These are phyloP conservation scores for Aegilops longissima DNA, from an alignment of 176 grass and related monocot genomes.

Conservation along the genomic window DNA sequence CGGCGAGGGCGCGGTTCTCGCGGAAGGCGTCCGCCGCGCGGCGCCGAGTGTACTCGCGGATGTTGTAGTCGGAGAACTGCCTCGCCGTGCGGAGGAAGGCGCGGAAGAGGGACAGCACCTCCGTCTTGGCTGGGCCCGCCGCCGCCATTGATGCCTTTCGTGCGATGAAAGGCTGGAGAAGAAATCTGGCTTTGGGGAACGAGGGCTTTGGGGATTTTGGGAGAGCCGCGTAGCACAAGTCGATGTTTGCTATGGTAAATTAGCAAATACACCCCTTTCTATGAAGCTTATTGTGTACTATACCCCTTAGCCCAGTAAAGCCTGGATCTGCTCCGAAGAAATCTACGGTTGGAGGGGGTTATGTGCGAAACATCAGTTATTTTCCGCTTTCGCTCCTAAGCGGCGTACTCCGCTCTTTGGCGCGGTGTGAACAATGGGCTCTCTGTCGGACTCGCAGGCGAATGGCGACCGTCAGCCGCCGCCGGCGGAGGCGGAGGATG, in stretches of 20 bases:
- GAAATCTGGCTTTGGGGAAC: background rate
- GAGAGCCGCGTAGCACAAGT: background rate
- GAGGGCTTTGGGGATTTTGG: background rate
- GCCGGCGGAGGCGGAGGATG: background rate
- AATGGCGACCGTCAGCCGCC: background rate
- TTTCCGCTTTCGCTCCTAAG: background rate
- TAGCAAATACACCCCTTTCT: background rate
- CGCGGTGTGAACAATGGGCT: constrained; percentile 1
- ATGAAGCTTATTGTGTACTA: background rate
- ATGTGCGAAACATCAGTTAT: background rate
- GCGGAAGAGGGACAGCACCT: constrained; percentile 67
- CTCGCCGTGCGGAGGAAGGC: constrained; percentile 58
- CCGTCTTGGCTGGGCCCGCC: constrained; percentile 44
- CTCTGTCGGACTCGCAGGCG: constrained; percentile 30
- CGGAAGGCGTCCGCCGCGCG: constrained; percentile 66
- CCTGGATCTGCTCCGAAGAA: background rate
- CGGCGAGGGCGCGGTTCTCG: constrained; percentile 56
- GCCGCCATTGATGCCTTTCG: background rate
- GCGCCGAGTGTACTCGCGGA: constrained; percentile 69
- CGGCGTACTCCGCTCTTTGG: background rate
- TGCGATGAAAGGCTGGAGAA: constrained; percentile 33
- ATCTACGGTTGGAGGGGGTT: background rate
- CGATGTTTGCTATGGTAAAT: background rate
- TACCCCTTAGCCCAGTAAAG: background rate
- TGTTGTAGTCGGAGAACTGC: constrained; percentile 90